phyloP scores from a whole-genome alignment of 805 yeast species.

The Suhomyces sp. region DNA sequence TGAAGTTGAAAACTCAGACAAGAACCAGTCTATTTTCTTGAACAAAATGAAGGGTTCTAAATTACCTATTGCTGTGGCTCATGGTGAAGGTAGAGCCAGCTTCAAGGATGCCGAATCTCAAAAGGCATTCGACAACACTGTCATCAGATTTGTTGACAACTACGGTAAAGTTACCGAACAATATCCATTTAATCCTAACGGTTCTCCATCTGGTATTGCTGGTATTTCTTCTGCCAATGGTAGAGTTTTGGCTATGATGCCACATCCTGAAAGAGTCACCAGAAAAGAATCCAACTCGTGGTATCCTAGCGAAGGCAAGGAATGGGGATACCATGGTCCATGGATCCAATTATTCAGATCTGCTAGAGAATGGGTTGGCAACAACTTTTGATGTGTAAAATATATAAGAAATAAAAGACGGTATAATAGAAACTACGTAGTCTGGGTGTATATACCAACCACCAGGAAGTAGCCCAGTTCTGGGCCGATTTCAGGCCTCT shows the following conservation, averaged over 20 bases:
- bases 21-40: slow-evolving; percentile 65
- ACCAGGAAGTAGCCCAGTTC: not conserved
- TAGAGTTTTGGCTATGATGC: slow-evolving; percentile 97
- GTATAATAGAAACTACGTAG: not conserved
- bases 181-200: slow-evolving; percentile 95
- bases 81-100: slow-evolving; percentile 93
- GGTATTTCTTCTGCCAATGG: slow-evolving; percentile 91
- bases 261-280: slow-evolving; percentile 95
- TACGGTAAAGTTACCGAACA: slow-evolving; percentile 78
- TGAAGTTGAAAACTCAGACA: slow-evolving; percentile 56
- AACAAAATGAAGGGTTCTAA: slow-evolving; percentile 90
- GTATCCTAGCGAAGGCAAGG: slow-evolving; percentile 64
- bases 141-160: slow-evolving; percentile 84
- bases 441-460: not conserved
- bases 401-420: not conserved
- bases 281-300: slow-evolving; percentile 88
- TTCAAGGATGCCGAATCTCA: slow-evolving; percentile 51
- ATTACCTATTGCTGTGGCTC: slow-evolving; percentile 96
- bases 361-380: slow-evolving; percentile 90
- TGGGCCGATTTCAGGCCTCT: not conserved
- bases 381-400: slow-evolving; percentile 16
- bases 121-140: slow-evolving; percentile 48
- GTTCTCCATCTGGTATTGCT: slow-evolving; percentile 89
- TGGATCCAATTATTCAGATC: slow-evolving; percentile 92
- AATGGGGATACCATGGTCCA: slow-evolving; percentile 86